phyloP scores from a whole-genome alignment of 1,284 basidiomycete species.

The Trichosporon sp. region DNA sequence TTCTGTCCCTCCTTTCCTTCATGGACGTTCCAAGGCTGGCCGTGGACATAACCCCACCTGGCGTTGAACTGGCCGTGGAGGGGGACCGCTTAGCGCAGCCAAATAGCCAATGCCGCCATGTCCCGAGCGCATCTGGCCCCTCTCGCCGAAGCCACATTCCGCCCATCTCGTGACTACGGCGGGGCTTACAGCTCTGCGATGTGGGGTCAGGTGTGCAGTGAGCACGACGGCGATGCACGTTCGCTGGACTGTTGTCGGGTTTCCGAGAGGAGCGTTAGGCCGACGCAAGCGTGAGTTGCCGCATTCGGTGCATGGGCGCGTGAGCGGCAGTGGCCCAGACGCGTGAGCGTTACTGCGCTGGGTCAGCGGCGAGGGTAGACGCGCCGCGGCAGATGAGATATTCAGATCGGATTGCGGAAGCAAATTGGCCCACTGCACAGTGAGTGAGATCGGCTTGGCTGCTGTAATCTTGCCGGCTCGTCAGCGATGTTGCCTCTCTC shows the following conservation, averaged over 20 bases:
- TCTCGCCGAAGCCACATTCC: not conserved
- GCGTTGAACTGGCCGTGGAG: not conserved
- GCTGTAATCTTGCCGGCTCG: slow-evolving; percentile 3
- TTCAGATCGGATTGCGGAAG: slow-evolving; percentile 7
- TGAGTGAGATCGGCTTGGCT: not conserved
- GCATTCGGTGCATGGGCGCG: not conserved
- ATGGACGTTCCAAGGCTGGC: not conserved
- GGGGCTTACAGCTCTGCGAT: not conserved
- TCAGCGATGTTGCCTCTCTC: not conserved
- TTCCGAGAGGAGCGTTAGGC: not conserved
- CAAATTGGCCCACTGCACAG: not conserved
- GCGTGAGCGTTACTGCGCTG: not conserved
- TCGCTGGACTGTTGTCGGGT: not conserved
- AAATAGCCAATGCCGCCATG: not conserved
- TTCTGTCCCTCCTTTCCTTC: not conserved
- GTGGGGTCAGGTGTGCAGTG: not conserved
- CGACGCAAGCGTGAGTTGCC: not conserved
- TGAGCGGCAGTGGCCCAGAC: not conserved
- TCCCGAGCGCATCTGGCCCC: not conserved
- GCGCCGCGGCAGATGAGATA: not conserved
- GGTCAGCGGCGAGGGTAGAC: not conserved
- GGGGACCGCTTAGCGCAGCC: not conserved
- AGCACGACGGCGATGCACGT: not conserved
- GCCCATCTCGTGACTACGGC: not conserved
- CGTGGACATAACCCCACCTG: not conserved